These are phyloP conservation scores for Botrytis fabae DNA, from an alignment of 2,329 filamentous ascomycete species.

Conservation along the genomic window DNA sequence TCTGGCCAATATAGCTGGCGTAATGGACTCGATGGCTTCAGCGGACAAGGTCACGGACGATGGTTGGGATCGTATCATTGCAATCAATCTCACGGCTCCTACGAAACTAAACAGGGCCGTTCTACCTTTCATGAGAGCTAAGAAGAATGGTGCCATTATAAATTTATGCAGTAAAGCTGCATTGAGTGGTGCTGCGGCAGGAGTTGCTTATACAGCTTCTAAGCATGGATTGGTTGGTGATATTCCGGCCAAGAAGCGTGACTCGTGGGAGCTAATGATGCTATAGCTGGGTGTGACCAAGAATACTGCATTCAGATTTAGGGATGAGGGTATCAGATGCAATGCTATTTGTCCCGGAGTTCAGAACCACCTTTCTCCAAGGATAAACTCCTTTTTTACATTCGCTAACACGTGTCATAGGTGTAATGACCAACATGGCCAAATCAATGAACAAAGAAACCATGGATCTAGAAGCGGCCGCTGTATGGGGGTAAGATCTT, in stretches of 20 bases:
- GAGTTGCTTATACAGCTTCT: constrained; percentile 49
- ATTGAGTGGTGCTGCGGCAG: constrained; percentile 44
- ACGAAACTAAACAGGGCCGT: constrained; percentile 49
- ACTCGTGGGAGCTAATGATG: background rate
- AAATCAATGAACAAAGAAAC: background rate
- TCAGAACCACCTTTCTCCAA: constrained; percentile 23
- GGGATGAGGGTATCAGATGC: constrained; percentile 47
- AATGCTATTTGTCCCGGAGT: constrained; percentile 48
- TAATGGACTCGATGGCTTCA: constrained; percentile 46
- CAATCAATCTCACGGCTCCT: constrained; percentile 47
- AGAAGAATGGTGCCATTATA: constrained; percentile 45
- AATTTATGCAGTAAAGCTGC: constrained; percentile 45
- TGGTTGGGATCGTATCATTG: constrained; percentile 46
- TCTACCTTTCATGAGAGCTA: constrained; percentile 45
- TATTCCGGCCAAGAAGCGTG: background rate
- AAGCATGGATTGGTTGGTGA: constrained; percentile 45
- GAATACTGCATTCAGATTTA: constrained; percentile 50
- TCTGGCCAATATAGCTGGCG: constrained; percentile 48
- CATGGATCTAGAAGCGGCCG: background rate
- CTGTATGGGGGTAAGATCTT: background rate
- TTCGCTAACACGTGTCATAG: background rate
- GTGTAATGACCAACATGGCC: background rate
- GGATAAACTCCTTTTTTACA: background rate
- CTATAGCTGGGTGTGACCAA: constrained; percentile 47
- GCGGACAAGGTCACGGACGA: constrained; percentile 44